Percentiles rank a stretch among this genome's conserved stretches.
These are phyloP conservation scores for Colletotrichum costaricense DNA, from an alignment of 2,329 filamentous ascomycete genomes.

Conservation along the genomic window DNA sequence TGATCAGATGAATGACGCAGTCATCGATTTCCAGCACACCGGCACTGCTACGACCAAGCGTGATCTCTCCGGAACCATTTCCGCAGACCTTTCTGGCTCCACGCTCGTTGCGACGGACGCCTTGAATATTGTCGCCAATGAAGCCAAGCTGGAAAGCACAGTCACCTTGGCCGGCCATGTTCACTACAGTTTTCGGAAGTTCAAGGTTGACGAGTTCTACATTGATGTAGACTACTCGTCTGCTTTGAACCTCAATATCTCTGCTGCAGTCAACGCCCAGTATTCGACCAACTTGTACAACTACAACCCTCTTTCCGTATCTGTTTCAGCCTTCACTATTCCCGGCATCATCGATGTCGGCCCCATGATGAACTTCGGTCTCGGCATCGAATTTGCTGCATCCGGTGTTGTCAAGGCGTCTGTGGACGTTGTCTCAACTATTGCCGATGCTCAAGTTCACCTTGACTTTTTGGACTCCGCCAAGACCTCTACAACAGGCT, in stretches of 20 bases:
- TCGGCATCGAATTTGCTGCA: conserved; percentile 50
- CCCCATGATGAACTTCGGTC: conserved; percentile 48
- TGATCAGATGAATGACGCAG: conserved; percentile 31
- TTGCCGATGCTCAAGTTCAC: conserved; percentile 50
- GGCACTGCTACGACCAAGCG: conserved; percentile 29
- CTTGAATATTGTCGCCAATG: conserved; percentile 48
- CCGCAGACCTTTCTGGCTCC: conserved; percentile 22
- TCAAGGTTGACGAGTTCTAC: conserved; percentile 48
- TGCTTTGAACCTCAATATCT: conserved; percentile 45
- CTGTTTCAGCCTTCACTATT: conserved; percentile 49
- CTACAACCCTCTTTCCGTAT: conserved; percentile 49
- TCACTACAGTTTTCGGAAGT: conserved; percentile 49
- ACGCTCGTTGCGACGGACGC: conserved; percentile 37
- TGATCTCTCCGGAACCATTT: conserved; percentile 22
- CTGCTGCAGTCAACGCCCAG: conserved; percentile 46
- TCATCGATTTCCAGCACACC: conserved; percentile 33
- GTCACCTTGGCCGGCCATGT: conserved; percentile 54
- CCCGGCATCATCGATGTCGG: conserved; percentile 53
- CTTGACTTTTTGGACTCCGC: conserved; percentile 48
- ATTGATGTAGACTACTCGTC: conserved; percentile 54
- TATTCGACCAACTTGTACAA: conserved; percentile 48
- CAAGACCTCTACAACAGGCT: conserved; percentile 46
- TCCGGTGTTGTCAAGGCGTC: conserved; percentile 46
- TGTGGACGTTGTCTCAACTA: conserved; percentile 43
- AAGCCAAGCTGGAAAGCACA: conserved; percentile 46